Evolutionary conservation across 805 yeast species (phyloP), one percentile per base, ranked within the genome.

Genomic region (Isabelozyma rhagii): DNA sequence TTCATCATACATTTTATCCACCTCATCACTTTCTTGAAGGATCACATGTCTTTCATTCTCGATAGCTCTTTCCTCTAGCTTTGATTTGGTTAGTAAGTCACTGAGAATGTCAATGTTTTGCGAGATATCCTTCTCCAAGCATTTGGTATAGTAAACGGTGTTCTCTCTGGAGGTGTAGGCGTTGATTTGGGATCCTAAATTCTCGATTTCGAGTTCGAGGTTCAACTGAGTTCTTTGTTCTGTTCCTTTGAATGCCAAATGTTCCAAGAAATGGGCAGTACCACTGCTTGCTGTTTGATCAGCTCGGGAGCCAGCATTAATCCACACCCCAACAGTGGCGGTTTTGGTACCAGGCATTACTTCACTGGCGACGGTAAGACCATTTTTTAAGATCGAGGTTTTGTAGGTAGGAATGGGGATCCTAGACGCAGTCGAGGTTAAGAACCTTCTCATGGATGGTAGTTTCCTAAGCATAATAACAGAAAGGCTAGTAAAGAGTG

Each of bases 161-260:
- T 91, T 92, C 65, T 94, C 99, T 63, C 99, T 82, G 17, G 97
- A 90, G 2, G 99, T 94, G 74, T 94, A 94, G n/a, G 99, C 99
- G 66, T 96, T 94, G 62, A 94, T 81, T 71, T 94, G 99, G 25
- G 97, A 90, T 4, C 99, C 99, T 61, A 92, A 81, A 73, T 94
- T 87, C 69, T 94, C 99, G 51, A 94, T 89, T 70, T 94, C 98
- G 43, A 92, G 74, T 69, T 94, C 99, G 49, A 94, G 77, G 51
- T 83, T 83, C 50, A 83, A 75, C 73, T 94, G 98, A 10, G 89
- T 73, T 66, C 99, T 81, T 49, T 77, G 78, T 47, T 78, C 69
- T 11, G 99, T 94, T 21, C 99, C 99, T 67, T 94, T 94, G 76
- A 94, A 94, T 8, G 98, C 96, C 62, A 94, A 76, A 70, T 94